Base-by-base conservation (phyloP, 495 filamentous ascomycete species). In the Penicillium antarcticum region DNA sequence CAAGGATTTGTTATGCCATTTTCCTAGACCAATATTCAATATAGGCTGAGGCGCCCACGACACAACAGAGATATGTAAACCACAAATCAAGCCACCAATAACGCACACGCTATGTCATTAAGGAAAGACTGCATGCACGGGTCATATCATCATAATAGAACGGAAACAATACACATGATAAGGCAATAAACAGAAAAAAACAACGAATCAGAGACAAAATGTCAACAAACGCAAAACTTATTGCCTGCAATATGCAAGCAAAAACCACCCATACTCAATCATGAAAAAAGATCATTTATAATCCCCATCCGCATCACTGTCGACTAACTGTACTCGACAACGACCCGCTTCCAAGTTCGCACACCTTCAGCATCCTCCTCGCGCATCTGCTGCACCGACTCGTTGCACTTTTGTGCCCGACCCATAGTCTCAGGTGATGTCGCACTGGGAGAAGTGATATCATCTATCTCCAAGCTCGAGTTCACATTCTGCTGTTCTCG, bases 281-380 rank as follows among this genome's bases (percentile, higher is more conserved):
- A 42, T 41, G 38, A 48, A 44, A 39, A 12, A 36, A 32, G 26
- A n/a, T n/a, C n/a, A n/a, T n/a, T n/a, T 14, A 44, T 43, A 33
- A 16, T 29, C 26, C 26, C 26, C 26, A 29, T 29, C 5, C 26
- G 1, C 7, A 29, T 29, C 2, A 7, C 26, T 10, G 26, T 29
- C 26, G 26, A 18, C 55, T 59, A 74, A 47, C 51, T 63, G 48
- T 75, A 75, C 52, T 75, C 68, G 17, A 73, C 51, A 37, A 72
- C 57, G 19, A 66, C 44, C 33, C 71, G 56, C 41, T 56, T 56
- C 63, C 67, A 75, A 17, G 61, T 66, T 5, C 70, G 62, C 31
- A 53, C 52, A 4, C 67, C 71, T 21, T 64, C 55, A 12, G 47
- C 55, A 46, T 72, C 70, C 31, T 53, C 60, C 36, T 71, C 61